Evolutionary conservation across 1,284 basidiomycete species (phyloP).

Genomic region (Volvariella surrecta): DNA sequence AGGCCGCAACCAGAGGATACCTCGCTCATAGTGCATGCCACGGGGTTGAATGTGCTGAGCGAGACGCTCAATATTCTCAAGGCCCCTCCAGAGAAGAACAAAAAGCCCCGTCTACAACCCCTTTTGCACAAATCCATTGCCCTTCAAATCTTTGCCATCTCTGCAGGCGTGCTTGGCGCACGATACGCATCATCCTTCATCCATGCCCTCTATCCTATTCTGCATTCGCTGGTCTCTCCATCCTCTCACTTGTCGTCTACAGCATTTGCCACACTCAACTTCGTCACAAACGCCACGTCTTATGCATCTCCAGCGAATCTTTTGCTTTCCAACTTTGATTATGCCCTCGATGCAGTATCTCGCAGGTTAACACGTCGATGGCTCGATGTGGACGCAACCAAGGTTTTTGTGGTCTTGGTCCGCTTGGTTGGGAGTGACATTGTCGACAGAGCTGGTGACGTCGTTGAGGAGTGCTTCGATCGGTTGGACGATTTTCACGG

Average conservation of each 20-base stretch:
- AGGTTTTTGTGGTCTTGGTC: constrained; percentile 76
- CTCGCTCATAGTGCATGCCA: constrained; percentile 31
- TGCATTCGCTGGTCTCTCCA: constrained; percentile 74
- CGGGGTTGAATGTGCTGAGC: constrained; percentile 38
- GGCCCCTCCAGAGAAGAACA: constrained; percentile 15
- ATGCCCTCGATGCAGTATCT: constrained; percentile 83
- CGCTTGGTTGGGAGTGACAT: constrained; percentile 79
- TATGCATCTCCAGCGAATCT: constrained; percentile 82
- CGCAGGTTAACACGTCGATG: constrained; percentile 69
- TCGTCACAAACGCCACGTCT: constrained; percentile 61
- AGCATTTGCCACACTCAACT: constrained; percentile 61
- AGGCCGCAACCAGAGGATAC: constrained; percentile 16
- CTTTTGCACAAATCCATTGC: constrained; percentile 52
- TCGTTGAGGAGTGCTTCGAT: constrained; percentile 94
- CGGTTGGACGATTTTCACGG: constrained; percentile 90
- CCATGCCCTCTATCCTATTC: constrained; percentile 73
- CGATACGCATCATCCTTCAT: constrained; percentile 70
- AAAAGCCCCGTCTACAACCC: constrained; percentile 28
- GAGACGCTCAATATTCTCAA: constrained; percentile 36
- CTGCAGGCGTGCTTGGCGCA: constrained; percentile 56
- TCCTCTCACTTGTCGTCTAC: constrained; percentile 58
- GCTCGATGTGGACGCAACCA: constrained; percentile 73
- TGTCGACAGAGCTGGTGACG: constrained; percentile 80
- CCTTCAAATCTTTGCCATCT: constrained; percentile 67
- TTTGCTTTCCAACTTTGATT: constrained; percentile 89